These are phyloP conservation scores for Cordyceps cateniannulata DNA, from an alignment of 2,329 filamentous ascomycete genomes.

Conservation along the genomic window DNA sequence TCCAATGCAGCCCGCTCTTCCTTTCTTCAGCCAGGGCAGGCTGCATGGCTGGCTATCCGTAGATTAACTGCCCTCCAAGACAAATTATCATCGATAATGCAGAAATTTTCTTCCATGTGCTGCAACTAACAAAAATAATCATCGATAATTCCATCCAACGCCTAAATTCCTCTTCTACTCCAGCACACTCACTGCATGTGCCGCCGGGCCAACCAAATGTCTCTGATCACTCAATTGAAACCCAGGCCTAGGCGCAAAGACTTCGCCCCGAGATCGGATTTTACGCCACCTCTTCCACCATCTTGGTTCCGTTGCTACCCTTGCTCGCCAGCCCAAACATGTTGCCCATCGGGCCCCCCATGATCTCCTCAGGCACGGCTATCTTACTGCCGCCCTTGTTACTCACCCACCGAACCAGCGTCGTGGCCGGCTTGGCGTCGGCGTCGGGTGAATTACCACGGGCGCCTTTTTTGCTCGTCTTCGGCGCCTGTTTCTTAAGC, in stretches of 20 bases:
- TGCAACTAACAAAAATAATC: too few relatives aligned
- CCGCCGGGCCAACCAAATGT: background rate
- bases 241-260: too few relatives aligned
- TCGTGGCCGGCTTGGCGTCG: constrained; percentile 46
- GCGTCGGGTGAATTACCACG: constrained; percentile 44
- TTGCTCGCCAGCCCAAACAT: constrained; percentile 38
- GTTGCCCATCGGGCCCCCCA: constrained; percentile 54
- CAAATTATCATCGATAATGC: background rate
- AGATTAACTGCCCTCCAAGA: background rate
- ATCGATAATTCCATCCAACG: too few relatives aligned
- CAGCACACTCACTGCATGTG: background rate
- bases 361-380: constrained; percentile 61
- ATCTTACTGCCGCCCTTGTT: constrained; percentile 57
- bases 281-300: constrained; percentile 49
- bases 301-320: constrained; percentile 34
- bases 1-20: background rate
- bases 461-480: constrained; percentile 53
- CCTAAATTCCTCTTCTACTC: too few relatives aligned
- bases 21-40: background rate
- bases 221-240: background rate
- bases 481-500: constrained; percentile 77
- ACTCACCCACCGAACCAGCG: constrained; percentile 66
- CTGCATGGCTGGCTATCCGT: background rate
- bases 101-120: too few relatives aligned
- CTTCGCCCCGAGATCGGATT: background rate